Base-by-base conservation (phyloP, 108 stramenopile species). In the Thalassiosira profunda region DNA sequence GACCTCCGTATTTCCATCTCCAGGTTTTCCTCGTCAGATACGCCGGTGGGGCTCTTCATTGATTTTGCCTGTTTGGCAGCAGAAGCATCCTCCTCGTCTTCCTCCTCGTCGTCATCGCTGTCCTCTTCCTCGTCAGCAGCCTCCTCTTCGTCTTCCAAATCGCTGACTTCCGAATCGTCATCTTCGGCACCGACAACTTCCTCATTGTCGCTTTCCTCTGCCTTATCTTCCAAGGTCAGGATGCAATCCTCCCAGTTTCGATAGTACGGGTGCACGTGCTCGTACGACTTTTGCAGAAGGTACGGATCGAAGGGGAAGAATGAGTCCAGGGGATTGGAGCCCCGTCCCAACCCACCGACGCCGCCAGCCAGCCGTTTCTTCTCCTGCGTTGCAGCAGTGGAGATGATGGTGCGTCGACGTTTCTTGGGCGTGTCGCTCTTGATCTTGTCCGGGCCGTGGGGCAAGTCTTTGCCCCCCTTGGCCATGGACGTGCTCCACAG, bases 291-390 rank as follows among this genome's bases (percentile, higher is more conserved):
- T 44, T 90, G 72, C 28, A 99, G 72, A 18, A 99, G 70, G 60
- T 92, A 96, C 7, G 98, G 98, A 76, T 99, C 98, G 67, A 99
- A 99, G 4, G 98, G 98, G 63, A 99, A 99, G 58, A 96, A 99
- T 0, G 96, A 95, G 44, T 96, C 91, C 31, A 99, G 66, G 7
- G 98, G 97, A 82, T 99, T 98, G 8, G 80, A 89, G 58, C 96
- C 97, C 25, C 78, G 66, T 9, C 95, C 96, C 25, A 97, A 53
- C 47, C 92, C 95, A 31, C 95, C 95, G n/a, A 93, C 90, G 20
- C 90, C 92, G 8, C 90, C 92, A 43, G 70, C 89, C 26, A 84
- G 46, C 33, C 92, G 73, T 43, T 79, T 84, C 55, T 76, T 82
- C 37, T 78, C 89, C 36, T 89, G 66, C 37, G 85, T 88, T 34